A percentile compares a stretch with the other conserved stretches of the same genome.
phyloP scores from a whole-genome alignment of 805 yeast genomes.

The Wickerhamiella sorbophila region DNA sequence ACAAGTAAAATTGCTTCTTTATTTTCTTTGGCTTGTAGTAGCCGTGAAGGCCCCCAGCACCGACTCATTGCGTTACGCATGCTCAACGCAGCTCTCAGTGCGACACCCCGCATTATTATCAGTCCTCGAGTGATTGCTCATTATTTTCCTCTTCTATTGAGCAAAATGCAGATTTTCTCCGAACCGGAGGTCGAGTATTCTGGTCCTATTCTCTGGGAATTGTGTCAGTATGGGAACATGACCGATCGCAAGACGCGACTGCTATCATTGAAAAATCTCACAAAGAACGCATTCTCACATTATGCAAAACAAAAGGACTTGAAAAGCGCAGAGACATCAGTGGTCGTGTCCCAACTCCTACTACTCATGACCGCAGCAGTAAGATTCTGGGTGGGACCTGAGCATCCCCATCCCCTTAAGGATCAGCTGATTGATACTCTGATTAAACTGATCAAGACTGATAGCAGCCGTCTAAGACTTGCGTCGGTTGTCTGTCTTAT shows the following conservation, averaged over 20 bases:
- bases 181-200: conserved; percentile 7
- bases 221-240: conserved; percentile 2
- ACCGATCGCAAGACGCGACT: conserved; percentile 2
- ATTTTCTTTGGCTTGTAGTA: not conserved
- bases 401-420: not conserved
- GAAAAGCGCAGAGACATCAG: not conserved
- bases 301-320: not conserved
- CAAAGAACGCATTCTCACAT: not conserved
- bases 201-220: conserved; percentile 5
- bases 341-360: not conserved
- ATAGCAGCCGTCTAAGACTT: not conserved
- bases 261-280: not conserved
- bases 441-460: not conserved
- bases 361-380: conserved; percentile 2
- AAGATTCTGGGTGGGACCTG: conserved; percentile 2
- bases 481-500: not conserved
- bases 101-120: conserved; percentile 7
- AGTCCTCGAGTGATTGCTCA: conserved; percentile 5
- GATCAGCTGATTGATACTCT: not conserved
- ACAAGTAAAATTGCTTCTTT: conserved; percentile 3
- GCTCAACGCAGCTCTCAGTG: conserved; percentile 7
- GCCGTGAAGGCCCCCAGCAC: not conserved
- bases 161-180: conserved; percentile 2
- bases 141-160: conserved; percentile 1
- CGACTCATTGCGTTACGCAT: conserved; percentile 6